A percentile compares a stretch with the other conserved stretches of the same genome.
These are phyloP conservation scores for Pyrrhoderma noxium DNA, from an alignment of 1,284 basidiomycete genomes.

Conservation along the genomic window DNA sequence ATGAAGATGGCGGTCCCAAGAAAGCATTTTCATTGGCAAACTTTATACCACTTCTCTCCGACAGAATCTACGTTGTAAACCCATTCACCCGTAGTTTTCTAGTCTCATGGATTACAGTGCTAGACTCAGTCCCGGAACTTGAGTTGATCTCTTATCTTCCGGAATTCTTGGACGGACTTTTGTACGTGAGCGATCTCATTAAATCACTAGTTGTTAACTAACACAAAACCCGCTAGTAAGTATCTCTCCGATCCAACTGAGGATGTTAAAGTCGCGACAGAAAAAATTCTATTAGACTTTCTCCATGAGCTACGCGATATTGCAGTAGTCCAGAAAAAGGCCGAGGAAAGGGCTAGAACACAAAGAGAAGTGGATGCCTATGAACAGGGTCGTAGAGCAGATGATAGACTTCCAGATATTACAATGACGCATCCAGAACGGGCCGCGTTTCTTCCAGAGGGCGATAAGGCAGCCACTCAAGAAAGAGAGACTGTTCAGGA, in stretches of 20 bases:
- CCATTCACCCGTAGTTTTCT: constrained; percentile 96
- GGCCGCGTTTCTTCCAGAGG: constrained; percentile 46
- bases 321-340: constrained; percentile 58
- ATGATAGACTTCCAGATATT: constrained; percentile 44
- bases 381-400: constrained; percentile 35
- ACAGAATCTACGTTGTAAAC: constrained; percentile 91
- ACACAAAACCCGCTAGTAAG: constrained; percentile 46
- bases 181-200: constrained; percentile 54
- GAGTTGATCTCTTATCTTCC: constrained; percentile 94
- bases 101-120: constrained; percentile 92
- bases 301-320: constrained; percentile 88
- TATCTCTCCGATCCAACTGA: constrained; percentile 94
- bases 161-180: constrained; percentile 87
- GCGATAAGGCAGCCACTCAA: constrained; percentile 36
- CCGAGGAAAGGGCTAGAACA: constrained; percentile 46
- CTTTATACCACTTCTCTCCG: constrained; percentile 90
- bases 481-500: constrained; percentile 38
- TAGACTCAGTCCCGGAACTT: constrained; percentile 95
- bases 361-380: constrained; percentile 32
- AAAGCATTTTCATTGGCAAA: constrained; percentile 90
- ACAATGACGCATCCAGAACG: constrained; percentile 40
- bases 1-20: constrained; percentile 41
- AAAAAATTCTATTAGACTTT: constrained; percentile 89
- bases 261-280: constrained; percentile 89
- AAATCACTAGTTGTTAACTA: not conserved